Evolutionary conservation across 2,329 filamentous ascomycete genomes (phyloP), one percentile per base, ranked within the genome.

Genomic region (Scedosporium apiospermum): DNA sequence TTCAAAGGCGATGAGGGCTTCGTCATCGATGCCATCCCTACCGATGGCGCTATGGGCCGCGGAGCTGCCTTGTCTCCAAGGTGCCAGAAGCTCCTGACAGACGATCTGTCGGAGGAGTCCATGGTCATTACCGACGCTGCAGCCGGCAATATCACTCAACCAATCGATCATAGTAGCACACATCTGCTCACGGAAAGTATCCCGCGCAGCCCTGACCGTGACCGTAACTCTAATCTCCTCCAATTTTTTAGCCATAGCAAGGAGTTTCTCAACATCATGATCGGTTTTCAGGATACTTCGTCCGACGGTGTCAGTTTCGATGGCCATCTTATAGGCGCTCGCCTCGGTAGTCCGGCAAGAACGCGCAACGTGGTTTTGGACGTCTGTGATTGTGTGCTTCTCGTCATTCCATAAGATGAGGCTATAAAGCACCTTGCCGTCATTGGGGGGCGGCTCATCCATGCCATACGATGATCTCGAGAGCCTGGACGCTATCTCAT

Each of bases 171-270:
- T 93, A 16, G 92, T 91, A n/a, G 90, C 92, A 69, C 93, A 97
- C 96, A 99, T 99, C 72, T 98, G 90, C 72, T 99, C 95, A 64
- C 95, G 85, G 76, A 98, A 99, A 0, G 92, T 98, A 75, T 99
- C 95, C 68, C 96, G 85, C 4, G 95, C 87, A 9, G 93, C 96
- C 55, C 95, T 86, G 65, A 99, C 92, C 0, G 95, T 99, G 58
- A 97, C 91, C 0, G 95, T 98, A 63, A 99, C 86, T 71, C 96
- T 93, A 73, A 99, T 97, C 65, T 96, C 88, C 74, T 99, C 95
- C 66, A 99, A 90, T 23, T 95, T 87, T 66, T 86, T 89, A 4
- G 93, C 90, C 74, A 95, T 93, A 14, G 78, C 77, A 16, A 99
- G 79, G 12, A 99, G 82, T 44, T 84, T 81, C 30, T 86, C 80